These are phyloP conservation scores for Lenwebbia sp. DNA, from an alignment of 345 rosid genomes.

Conservation along the genomic window DNA sequence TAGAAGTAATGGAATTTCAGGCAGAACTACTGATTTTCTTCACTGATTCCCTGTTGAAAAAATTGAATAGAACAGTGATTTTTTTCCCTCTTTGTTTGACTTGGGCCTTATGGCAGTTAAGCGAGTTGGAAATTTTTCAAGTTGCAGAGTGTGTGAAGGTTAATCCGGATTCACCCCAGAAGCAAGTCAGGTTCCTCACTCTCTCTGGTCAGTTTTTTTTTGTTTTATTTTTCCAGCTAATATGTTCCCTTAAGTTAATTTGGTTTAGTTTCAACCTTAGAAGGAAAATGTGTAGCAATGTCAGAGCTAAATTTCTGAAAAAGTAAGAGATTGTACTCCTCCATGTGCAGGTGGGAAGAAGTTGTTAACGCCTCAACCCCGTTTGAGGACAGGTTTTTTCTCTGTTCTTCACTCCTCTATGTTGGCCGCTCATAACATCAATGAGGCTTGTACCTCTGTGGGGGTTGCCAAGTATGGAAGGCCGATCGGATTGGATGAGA, in stretches of 20 bases:
- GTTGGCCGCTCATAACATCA: conserved; percentile 34
- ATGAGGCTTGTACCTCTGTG: conserved; percentile 68
- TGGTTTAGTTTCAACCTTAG: neutral
- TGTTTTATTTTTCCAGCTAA: neutral
- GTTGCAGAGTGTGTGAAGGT: conserved; percentile 70
- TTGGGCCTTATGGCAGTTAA: conserved; percentile 28
- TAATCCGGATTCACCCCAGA: conserved; percentile 90
- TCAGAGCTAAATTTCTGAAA: neutral
- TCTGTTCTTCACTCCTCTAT: conserved; percentile 48
- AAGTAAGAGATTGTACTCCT: neutral
- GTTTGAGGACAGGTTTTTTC: conserved; percentile 84
- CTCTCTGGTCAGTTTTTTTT: conserved; percentile 56
- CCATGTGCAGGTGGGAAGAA: conserved; percentile 46
- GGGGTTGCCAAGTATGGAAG: conserved; percentile 89
- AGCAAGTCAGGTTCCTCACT: conserved; percentile 83
- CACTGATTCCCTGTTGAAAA: neutral
- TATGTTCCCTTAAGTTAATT: neutral
- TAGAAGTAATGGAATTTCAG: neutral
- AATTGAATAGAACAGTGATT: neutral
- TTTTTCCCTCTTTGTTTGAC: neutral
- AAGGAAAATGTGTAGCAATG: neutral
- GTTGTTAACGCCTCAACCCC: conserved; percentile 86
- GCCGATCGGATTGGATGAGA: conserved; percentile 69
- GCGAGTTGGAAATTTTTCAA: conserved; percentile 42
- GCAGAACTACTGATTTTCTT: neutral